phyloP scores from a whole-genome alignment of 495 filamentous ascomycete genomes.

The Penicillium verhagenii region DNA sequence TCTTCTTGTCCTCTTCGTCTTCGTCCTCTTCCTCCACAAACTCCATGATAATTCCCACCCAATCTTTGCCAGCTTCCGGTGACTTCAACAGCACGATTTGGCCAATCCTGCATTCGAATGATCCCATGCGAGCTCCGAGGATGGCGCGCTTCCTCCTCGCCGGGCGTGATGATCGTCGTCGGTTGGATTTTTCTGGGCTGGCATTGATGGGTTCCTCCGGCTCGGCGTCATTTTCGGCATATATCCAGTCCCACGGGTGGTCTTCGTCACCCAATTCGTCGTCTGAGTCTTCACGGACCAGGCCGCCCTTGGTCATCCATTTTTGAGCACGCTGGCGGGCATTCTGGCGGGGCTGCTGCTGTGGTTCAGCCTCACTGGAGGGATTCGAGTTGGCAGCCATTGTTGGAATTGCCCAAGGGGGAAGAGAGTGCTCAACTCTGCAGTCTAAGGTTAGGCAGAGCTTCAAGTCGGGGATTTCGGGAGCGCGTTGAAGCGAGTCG shows the following conservation, averaged over 20 bases:
- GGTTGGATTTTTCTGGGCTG: constrained; percentile 26
- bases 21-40: constrained; percentile 67
- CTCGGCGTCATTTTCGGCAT: constrained; percentile 38
- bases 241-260: constrained; percentile 92
- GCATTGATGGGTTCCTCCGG: constrained; percentile 21
- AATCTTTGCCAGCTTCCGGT: constrained; percentile 76
- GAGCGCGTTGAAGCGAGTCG: neutral
- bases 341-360: constrained; percentile 16
- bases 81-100: constrained; percentile 85
- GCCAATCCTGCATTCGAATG: constrained; percentile 75
- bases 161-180: constrained; percentile 32
- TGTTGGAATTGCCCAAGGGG: neutral
- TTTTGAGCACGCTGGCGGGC: constrained; percentile 51
- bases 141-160: constrained; percentile 49
- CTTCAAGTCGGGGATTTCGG: neutral
- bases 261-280: constrained; percentile 87
- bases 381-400: constrained; percentile 22
- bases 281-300: constrained; percentile 84
- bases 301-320: constrained; percentile 61
- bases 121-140: constrained; percentile 81
- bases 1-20: constrained; percentile 49
- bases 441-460: neutral
- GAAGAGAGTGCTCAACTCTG: neutral
- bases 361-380: constrained; percentile 13
- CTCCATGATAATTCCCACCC: constrained; percentile 83